Base-by-base conservation (phyloP, 169 alveolate genomes). In the Eimeria falciformis region DNA sequence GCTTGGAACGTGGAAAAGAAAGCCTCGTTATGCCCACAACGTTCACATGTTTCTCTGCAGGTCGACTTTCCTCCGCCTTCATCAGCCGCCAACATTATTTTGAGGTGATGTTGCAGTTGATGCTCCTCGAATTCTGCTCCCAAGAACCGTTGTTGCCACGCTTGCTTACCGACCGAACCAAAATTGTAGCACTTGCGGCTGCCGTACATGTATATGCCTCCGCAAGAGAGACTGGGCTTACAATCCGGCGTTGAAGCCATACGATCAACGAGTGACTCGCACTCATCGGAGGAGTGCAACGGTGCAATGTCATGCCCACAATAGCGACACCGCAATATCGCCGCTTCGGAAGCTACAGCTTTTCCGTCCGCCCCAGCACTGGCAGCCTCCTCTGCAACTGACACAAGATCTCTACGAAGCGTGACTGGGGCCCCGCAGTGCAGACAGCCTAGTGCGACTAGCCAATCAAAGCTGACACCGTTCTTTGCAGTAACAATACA, bases 1-100 rank as follows among this genome's bases (percentile, higher is more conserved):
- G 96, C 96, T 47, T 95, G 96, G 77, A 95, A 95, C 27, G 95
- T 93, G 27, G 95, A 89, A 69, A 89, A 95, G 92, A 93, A 95
- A 21, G 96, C 96, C 66, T 95, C 96, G 46, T 91, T 43, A 45
- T 95, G 95, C n/a, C 95, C 95, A 69, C 96, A 95, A 29, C 71
- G 78, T 23, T 93, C 95, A 45, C 96, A 95, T 47, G 73, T 88
- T 68, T 95, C 96, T 55, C 87, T 73, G 90, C 92, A 90, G 33
- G 66, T 77, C 4, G 93, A 91, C 83, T 92, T 92, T 50, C 79
- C 82, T 21, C 71, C 84, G 6, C 82, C 53, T 29, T 94, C 91
- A n/a, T 86, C 91, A 88, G 93, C 85, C 29, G 96, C 93, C 88
- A 92, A 89, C 33, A 94, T 90, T 5, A 91, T 77, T 66, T 95